Evolutionary conservation across 371 early-diverging fungal genomes (phyloP), one percentile per base, ranked within the genome.

Genomic region (Mucor velutinosus): DNA sequence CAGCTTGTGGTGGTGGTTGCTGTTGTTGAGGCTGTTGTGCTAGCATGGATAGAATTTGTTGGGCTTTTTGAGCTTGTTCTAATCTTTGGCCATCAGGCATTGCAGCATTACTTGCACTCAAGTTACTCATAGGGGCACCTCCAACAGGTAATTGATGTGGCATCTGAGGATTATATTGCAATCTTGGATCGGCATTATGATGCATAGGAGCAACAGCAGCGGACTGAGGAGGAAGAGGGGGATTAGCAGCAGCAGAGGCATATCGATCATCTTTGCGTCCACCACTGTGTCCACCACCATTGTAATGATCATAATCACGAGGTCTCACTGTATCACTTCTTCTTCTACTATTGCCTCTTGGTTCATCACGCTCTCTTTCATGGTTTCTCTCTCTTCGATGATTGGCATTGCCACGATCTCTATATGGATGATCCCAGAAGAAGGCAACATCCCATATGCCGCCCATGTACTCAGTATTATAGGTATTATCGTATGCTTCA

Each of bases 391-490:
- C 68, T 55, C 62, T 41, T 61, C 56, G 57, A 5, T 37, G 33
- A 66, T 55, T 21, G 29, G 32, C 29, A 58, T 65, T 70, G 14
- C 43, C 39, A 35, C 71, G 71, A 57, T 74, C 82, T 77, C 76
- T 84, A 51, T 75, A 72, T 7, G 83, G 73, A 67, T 79, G 76
- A 62, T 87, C 87, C 87, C 87, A 87, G 29, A 81, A 76, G 67
- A 80, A 84, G 10, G 79, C 69, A 10, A 81, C 75, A 58, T 83
- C 81, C 75, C 87, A 79, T 23, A 35, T 62, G 17, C 83, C 85
- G 25, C 76, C 82, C 23, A 83, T 76, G 45, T 78, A 83, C 12
- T 65, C 63, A 41, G 69, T 58, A 23, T 78, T 76, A 17, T 75
- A 69, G 4, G 79, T 76, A 1, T 45, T 67, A 60, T 80, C 79